Conservation (phyloP, 2,329 filamentous ascomycete species). For the Diaporthe velutina region DNA sequence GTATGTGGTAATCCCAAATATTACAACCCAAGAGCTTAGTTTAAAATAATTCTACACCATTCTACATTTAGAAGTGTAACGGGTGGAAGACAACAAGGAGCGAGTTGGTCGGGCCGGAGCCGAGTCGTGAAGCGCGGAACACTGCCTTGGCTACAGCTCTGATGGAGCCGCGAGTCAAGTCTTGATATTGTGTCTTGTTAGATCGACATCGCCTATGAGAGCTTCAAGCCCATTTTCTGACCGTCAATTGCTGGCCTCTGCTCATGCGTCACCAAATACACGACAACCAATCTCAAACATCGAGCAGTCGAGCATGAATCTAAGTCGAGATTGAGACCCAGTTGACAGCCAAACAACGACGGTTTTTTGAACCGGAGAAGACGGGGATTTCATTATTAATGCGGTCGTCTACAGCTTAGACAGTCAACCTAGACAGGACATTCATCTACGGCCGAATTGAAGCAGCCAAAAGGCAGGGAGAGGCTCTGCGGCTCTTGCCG, state of each 20-base stretch:
- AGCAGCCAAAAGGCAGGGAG: not conserved
- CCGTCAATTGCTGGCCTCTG: not conserved
- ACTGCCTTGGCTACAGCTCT: constrained; percentile 11
- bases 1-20: not conserved
- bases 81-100: not conserved
- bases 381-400: not conserved
- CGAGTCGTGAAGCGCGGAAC: constrained; percentile 11
- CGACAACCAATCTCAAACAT: not conserved
- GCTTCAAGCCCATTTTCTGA: not conserved
- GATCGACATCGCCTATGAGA: constrained; percentile 5
- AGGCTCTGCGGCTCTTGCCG: constrained; percentile 23
- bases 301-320: not conserved
- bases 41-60: not conserved
- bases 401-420: not conserved
- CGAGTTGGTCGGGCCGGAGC: not conserved
- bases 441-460: not conserved
- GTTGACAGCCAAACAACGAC: no score
- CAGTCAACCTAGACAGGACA: no score
- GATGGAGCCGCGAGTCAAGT: not conserved
- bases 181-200: not conserved
- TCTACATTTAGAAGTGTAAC: not conserved
- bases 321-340: no score
- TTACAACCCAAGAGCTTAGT: no score
- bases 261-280: not conserved
- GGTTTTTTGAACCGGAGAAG: accelerated